Evolutionary conservation across 768 basidiomycete species (phyloP), one percentile per base, ranked within the genome.

Genomic region (Mycena belliarum): DNA sequence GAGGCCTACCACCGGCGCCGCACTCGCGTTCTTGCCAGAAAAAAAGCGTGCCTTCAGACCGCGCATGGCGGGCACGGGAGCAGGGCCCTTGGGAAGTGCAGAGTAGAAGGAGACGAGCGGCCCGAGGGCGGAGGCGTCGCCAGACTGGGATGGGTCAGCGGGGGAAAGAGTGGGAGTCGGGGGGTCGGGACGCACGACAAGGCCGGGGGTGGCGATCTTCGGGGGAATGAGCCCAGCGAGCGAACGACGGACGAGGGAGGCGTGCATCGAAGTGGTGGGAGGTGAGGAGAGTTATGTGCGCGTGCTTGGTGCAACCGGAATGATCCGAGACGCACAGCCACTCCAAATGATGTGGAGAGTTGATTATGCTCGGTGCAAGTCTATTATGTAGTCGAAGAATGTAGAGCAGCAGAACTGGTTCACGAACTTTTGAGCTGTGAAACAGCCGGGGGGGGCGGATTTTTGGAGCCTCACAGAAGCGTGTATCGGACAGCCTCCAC

Each of bases 21-120:
- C 81, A 10, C 78, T 80, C 10, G 87, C 88, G 71, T 85, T 89
- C 75, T 84, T 84, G 64, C 87, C 89, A 65, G 79, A 81, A 69
- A 88, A 87, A 73, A 75, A 88, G 48, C 80, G 74, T 18, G 63
- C 84, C 73, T 83, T 82, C 63, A 89, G 75, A 24, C 87, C 85
- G 52, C 65, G 42, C 12, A 49, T 72, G 52, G 73, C 72, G n/a
- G 79, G 68, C 23, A 71, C 66, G 33, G 86, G 74, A 42, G 83
- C 80, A 24, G 82, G 76, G 52, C 89, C 89, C 69, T 91, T 45
- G 21, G 89, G 89, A 35, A 91, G 81, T 73, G 87, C 88, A 54
- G 86, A 88, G 78, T 91, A 91, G 73, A 91, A 91, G 67, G 85
- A 82, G 63, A 91, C 87, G 71, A 91, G 84, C 23, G 80, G 79